Evolutionary conservation across 768 basidiomycete genomes (phyloP), one percentile per base, ranked within the genome.

Genomic region (Chalciporus pseudorubinellus): DNA sequence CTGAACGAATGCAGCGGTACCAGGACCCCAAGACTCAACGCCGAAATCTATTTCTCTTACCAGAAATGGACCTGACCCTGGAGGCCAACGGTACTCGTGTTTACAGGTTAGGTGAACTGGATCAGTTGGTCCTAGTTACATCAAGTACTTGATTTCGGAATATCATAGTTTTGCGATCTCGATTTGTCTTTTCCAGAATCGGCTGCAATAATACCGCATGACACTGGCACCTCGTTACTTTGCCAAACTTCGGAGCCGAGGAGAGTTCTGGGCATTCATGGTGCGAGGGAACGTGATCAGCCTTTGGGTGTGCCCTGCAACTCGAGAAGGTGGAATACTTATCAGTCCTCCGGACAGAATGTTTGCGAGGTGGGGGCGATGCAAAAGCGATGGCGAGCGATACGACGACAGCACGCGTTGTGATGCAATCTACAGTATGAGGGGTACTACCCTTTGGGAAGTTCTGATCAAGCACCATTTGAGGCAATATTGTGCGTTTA

Each of bases 361-460:
- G 51, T 24, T 39, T 42, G 39, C 29, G 18, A 51, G 21, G 44
- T 20, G 44, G 39, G 19, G 47, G 52, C 44, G 41, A 44, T 48
- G n/a, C 18, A 20, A 29, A 41, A 19, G 47, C 38, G 53, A 56
- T 10, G 43, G 41, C 44, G 41, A 46, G 34, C 24, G 24, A 24
- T 24, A 24, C 24, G 7, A 7, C 24, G 24, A 24, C 24, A 24
- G 24, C 24, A 7, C 24, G 24, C 24, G 24, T 7, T 43, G 28
- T 46, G 24, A 36, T 19, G 29, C 38, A 16, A 41, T 50, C n/a
- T 44, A 34, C 21, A 14, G 21, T 13, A 14, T 12, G 38, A n/a
- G n/a, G n/a, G n/a, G n/a, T n/a, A n/a, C n/a, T n/a, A n/a, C n/a
- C 39, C 11, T 54, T 57, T 59, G 46, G 47, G 53, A 51, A 55